These are phyloP conservation scores for Lepidium africanum DNA, from an alignment of 345 rosid genomes.

Conservation along the genomic window DNA sequence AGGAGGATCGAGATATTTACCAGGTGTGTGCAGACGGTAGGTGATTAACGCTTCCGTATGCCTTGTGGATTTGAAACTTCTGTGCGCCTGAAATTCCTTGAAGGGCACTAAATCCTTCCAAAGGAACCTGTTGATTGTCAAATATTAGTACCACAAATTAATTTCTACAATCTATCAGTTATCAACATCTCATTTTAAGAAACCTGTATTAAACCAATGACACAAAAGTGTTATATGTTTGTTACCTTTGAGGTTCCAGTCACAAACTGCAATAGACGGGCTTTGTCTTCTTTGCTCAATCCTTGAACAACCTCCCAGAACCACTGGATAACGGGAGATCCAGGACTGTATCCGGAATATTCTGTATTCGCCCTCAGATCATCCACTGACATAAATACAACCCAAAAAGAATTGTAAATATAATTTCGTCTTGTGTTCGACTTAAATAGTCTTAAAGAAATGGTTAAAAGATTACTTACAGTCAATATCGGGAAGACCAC, in stretches of 20 bases:
- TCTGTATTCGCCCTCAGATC: conserved; percentile 88
- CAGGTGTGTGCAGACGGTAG: conserved; percentile 98
- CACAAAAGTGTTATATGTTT: not conserved
- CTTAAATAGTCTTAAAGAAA: not conserved
- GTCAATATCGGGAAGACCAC: conserved; percentile 96
- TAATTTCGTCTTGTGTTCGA: not conserved
- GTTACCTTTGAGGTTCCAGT: conserved; percentile 95
- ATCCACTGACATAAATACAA: conserved; percentile 52
- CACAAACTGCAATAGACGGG: conserved; percentile 90
- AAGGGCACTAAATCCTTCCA: conserved; percentile 94
- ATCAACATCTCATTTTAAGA: not conserved
- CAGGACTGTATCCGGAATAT: conserved; percentile 90
- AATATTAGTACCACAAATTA: not conserved
- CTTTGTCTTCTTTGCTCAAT: conserved; percentile 95
- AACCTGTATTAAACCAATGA: not conserved
- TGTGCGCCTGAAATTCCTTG: conserved; percentile 96
- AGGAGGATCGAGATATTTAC: conserved; percentile 28
- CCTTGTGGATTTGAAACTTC: conserved; percentile 97
- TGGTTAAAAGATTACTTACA: conserved; percentile 39
- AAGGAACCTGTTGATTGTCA: conserved; percentile 56
- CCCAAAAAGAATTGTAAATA: not conserved
- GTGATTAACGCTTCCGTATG: conserved; percentile 86
- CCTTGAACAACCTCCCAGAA: conserved; percentile 98
- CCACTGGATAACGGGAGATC: conserved; percentile 93
- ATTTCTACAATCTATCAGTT: not conserved